Evolutionary conservation across 2,329 filamentous ascomycete species (phyloP).

Genomic region (Coniella lustricola): DNA sequence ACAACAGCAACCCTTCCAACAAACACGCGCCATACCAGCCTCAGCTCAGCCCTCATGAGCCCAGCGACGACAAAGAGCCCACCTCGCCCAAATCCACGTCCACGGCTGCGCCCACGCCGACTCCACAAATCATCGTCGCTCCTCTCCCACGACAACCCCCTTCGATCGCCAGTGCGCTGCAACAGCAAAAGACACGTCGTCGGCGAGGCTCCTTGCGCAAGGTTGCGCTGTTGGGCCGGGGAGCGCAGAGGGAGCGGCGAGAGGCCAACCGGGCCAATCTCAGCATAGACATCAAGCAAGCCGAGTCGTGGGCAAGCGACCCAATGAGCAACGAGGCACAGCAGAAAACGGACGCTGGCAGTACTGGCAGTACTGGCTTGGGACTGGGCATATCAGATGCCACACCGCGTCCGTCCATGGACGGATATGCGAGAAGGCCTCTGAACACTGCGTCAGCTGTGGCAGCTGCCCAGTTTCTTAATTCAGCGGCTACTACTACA

Average conservation of each 20-base stretch:
- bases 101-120: conserved; percentile 15
- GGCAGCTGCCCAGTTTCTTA: background rate
- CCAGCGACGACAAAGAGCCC: conserved; percentile 4
- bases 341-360: background rate
- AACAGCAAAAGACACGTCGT: conserved; percentile 52
- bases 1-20: conserved; percentile 13
- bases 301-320: conserved; percentile 16
- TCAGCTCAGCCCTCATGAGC: conserved; percentile 4
- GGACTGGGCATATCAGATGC: conserved; percentile 42
- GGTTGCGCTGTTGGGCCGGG: conserved; percentile 73
- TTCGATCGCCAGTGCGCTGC: conserved; percentile 33
- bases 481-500: background rate
- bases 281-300: conserved; percentile 34
- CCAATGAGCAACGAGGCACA: conserved; percentile 3
- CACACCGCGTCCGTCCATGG: conserved; percentile 39
- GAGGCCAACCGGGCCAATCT: conserved; percentile 38
- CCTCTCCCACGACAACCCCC: conserved; percentile 26
- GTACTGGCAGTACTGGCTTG: conserved; percentile 27
- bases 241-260: conserved; percentile 53
- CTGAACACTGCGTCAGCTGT: conserved; percentile 18
- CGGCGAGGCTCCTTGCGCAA: conserved; percentile 83
- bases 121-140: conserved; percentile 15
- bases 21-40: conserved; percentile 15
- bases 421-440: conserved; percentile 35
- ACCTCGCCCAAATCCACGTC: conserved; percentile 12